phyloP scores from a whole-genome alignment of 805 yeast genomes.

The Barnettozyma botsteinii region DNA sequence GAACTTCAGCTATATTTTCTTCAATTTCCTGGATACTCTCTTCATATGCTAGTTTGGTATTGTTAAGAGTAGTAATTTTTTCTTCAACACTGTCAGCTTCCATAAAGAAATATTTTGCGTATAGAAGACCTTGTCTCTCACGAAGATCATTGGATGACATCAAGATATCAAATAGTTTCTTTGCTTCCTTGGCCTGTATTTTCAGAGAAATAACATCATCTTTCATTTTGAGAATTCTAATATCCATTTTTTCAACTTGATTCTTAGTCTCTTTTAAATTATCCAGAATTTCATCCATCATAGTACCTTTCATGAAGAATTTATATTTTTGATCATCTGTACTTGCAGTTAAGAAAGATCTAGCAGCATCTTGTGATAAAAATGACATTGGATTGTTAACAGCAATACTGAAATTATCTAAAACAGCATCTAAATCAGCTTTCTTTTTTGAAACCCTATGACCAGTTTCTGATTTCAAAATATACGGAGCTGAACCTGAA shows the following conservation, averaged over 20 bases:
- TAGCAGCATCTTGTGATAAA: constrained; percentile 89
- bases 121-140: constrained; percentile 33
- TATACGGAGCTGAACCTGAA: constrained; percentile 45
- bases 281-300: constrained; percentile 57
- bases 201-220: constrained; percentile 35
- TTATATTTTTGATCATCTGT: constrained; percentile 66
- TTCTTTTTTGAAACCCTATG: constrained; percentile 54
- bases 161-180: constrained; percentile 34
- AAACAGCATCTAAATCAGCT: constrained; percentile 58
- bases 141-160: constrained; percentile 36
- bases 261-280: constrained; percentile 41
- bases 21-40: constrained; percentile 9
- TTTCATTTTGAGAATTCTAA: constrained; percentile 34
- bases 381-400: constrained; percentile 90
- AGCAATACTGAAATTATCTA: constrained; percentile 67
- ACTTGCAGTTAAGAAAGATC: constrained; percentile 78
- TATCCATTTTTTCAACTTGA: constrained; percentile 32
- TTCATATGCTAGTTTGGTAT: constrained; percentile 12
- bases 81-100: constrained; percentile 26
- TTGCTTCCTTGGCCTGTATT: constrained; percentile 37
- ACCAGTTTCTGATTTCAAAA: constrained; percentile 47
- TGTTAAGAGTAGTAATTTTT: constrained; percentile 9
- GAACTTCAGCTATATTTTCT: constrained; percentile 1
- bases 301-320: constrained; percentile 76
- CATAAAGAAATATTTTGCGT: constrained; percentile 47